Evolutionary conservation across 2,329 filamentous ascomycete species (phyloP), one percentile per base, ranked within the genome.

Genomic region (Paraphaeosphaeria minitans): DNA sequence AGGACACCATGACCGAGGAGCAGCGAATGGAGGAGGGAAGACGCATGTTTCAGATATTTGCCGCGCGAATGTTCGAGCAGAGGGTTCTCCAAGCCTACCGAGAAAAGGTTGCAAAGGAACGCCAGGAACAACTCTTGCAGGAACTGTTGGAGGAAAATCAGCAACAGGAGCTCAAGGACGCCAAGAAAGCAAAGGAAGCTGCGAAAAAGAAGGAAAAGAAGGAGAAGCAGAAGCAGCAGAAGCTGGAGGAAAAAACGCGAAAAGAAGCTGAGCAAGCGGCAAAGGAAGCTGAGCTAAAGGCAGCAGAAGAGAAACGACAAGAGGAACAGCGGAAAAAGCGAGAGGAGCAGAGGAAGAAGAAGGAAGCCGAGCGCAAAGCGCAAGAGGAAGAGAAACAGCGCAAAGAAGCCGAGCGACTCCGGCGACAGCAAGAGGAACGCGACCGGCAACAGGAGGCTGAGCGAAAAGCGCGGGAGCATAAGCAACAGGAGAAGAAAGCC

Each of bases 1-100:
- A 98, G 94, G 93, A 96, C 75, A 88, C 90, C 65, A 95, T 98
- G 92, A 97, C 93, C 53, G 94, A 98, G 81, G 92, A 97, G 80
- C 93, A 98, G 82, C 91, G 95, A 61, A 98, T 99, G 95, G 93
- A 98, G 77, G 95, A 99, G 82, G 95, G 95, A 61, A 88, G 95
- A 57, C 86, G 94, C 67, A 99, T 99, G 95, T 99, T 99, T 75
- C 95, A 99, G 77, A 98, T 99, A 76, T 99, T 99, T 78, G 95
- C 95, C 61, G 95, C 95, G 58, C 89, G 95, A 63, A 99, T 99
- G 95, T 99, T 99, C 77, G 95, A 99, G 80, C 95, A 99, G 77
- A 86, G 95, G 63, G 95, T 99, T 22, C 84, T 99, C 59, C 94
- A 91, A 43, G 95, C 95, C n/a, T 99, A 99, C 79, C 91, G 93